Base-by-base conservation (phyloP, 495 filamentous ascomycete genomes). In the Rostrohypoxylon terebratum region DNA sequence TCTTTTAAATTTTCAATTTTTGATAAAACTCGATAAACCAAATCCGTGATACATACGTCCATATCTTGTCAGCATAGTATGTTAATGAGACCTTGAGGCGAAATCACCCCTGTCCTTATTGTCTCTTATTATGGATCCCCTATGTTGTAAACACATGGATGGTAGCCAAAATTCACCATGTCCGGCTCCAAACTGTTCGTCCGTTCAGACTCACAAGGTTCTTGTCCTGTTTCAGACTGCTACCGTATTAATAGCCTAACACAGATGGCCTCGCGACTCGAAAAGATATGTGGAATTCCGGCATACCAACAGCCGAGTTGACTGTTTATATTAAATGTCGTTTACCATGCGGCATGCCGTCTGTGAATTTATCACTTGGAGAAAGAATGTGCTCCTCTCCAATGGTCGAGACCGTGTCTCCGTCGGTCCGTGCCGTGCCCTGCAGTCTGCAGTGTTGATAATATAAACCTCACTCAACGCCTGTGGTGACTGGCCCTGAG, bases 171-270 rank as follows among this genome's bases (percentile, higher is more conserved):
- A 13, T 50, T 34, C n/a, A 42, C n/a, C 2, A n/a, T 40, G 34
- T 42, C 34, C 34, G 34, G 18, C 40, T 59, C 25, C 34, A 20
- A 20, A 9, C 40, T 59, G 47, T 51, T 2, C 36, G 36, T 58
- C 44, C 47, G 25, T 55, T 47, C 45, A 28, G 63, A 23, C 59
- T 53, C 16, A 11, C n/a, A 42, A 42, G 13, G 38, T 42, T 42
- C 58, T 45, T 45, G 59, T 44, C 5, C 21, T 60, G 68, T 70
- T 70, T 70, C 68, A 70, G 54, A 18, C 23, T 23, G 14, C 16
- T 58, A 20, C 21, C 47, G 58, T 36, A 51, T 47, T 31, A 59
- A n/a, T n/a, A 28, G 28, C 28, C 28, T 28, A 28, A 28, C 28
- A 28, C 28, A 28, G 28, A 5, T 28, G 28, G 48, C 36, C 58